A percentile compares a stretch with the other conserved stretches of the same genome.
Evolutionary conservation across 2,329 filamentous ascomycete genomes (phyloP).

Genomic region (Juglanconis juglandina): DNA sequence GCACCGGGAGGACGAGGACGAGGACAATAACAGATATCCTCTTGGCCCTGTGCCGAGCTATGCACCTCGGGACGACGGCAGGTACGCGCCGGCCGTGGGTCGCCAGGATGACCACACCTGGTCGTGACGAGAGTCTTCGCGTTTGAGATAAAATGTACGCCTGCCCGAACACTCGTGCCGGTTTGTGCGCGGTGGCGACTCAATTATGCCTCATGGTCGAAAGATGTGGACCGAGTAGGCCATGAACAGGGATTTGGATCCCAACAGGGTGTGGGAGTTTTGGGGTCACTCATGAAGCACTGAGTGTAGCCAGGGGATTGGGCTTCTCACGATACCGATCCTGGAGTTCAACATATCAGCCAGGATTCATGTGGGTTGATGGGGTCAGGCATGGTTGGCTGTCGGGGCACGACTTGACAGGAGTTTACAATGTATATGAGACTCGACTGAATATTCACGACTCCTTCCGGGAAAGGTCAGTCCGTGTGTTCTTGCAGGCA

Average conservation of each 20-base stretch:
- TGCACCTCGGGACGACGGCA: constrained; percentile 4
- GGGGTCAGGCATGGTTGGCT: constrained; percentile 3
- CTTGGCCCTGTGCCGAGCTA: constrained; percentile 11
- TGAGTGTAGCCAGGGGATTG: constrained; percentile 9
- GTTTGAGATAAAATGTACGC: not conserved
- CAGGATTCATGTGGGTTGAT: not conserved
- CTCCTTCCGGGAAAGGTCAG: no score
- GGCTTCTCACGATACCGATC: constrained; percentile 16
- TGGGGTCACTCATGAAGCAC: constrained; percentile 9
- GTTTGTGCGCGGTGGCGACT: not conserved
- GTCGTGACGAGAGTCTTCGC: not conserved
- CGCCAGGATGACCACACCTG: constrained; percentile 4
- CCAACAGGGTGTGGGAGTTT: constrained; percentile 9
- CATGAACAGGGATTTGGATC: not conserved
- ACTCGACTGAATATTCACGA: not conserved
- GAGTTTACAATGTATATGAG: not conserved
- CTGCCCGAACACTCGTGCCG: not conserved
- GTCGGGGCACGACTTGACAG: not conserved
- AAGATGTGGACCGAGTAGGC: not conserved
- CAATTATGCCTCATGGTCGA: not conserved
- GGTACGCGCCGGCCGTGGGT: constrained; percentile 5
- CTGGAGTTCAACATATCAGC: not conserved
- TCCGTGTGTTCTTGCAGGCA: no score
- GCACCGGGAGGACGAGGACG: constrained; percentile 13
- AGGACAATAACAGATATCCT: constrained; percentile 4